Conservation (phyloP, 2,329 filamentous ascomycete genomes). For the Akanthomyces uredinophilus region DNA sequence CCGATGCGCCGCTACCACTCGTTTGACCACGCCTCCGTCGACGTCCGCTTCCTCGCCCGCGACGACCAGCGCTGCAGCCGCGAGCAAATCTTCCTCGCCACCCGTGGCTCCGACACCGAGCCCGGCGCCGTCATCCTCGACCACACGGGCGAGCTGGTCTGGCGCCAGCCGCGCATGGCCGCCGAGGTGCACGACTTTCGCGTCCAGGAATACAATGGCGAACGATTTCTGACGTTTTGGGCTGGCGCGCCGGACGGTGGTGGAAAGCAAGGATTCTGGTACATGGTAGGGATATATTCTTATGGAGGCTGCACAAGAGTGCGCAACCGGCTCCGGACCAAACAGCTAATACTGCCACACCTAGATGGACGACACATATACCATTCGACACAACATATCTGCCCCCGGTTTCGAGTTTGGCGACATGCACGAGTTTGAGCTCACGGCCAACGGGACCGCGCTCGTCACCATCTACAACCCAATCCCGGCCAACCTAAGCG, state of each 20-base stretch:
- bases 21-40: conserved; percentile 11
- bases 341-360: background rate
- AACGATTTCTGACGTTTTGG: conserved; percentile 20
- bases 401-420: conserved; percentile 16
- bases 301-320: too few species aligned
- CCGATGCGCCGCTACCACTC: conserved; percentile 14
- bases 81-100: conserved; percentile 12
- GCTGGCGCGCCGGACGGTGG: conserved; percentile 39
- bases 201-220: conserved; percentile 19
- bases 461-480: conserved; percentile 33
- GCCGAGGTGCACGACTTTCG: conserved; percentile 14
- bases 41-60: conserved; percentile 9
- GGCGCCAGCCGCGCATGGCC: conserved; percentile 21
- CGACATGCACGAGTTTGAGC: conserved; percentile 36
- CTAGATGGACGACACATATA: conserved; percentile 15
- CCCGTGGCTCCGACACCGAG: conserved; percentile 12
- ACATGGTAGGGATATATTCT: conserved; percentile 33
- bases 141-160: conserved; percentile 24
- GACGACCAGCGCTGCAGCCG: conserved; percentile 13
- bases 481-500: conserved; percentile 32
- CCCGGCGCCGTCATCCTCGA: conserved; percentile 21
- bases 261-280: conserved; percentile 38
- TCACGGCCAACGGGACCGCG: conserved; percentile 32
- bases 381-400: conserved; percentile 6
- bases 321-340: too few species aligned